phyloP scores from a whole-genome alignment of 805 yeast species.

The Saccharomycopsis selenospora region DNA sequence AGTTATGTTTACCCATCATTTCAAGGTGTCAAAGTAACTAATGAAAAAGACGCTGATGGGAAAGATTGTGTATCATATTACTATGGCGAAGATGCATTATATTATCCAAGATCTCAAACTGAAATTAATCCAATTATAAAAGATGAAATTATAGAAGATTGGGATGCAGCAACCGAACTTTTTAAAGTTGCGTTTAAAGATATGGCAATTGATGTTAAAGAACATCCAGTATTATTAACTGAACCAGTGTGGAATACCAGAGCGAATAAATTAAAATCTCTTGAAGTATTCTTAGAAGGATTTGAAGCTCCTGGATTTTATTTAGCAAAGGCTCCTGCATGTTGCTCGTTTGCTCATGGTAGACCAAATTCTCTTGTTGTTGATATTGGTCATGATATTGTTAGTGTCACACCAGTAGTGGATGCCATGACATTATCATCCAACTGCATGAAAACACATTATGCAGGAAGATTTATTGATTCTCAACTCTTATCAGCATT shows the following conservation, averaged over 20 bases:
- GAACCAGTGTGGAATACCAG: constrained; percentile 83
- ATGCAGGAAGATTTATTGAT: constrained; percentile 59
- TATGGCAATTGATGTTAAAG: constrained; percentile 46
- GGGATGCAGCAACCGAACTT: constrained; percentile 80
- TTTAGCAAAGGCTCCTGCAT: constrained; percentile 75
- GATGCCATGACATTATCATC: constrained; percentile 73
- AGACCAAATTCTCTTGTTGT: constrained; percentile 82
- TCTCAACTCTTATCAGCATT: constrained; percentile 15
- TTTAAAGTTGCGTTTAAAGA: constrained; percentile 53
- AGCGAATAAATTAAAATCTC: constrained; percentile 56
- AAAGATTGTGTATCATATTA: constrained; percentile 24
- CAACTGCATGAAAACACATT: constrained; percentile 62
- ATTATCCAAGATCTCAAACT: constrained; percentile 43
- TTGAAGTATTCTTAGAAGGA: constrained; percentile 65
- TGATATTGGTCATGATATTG: constrained; percentile 74
- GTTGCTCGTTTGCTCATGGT: constrained; percentile 83
- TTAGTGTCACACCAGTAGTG: constrained; percentile 72
- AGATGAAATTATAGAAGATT: constrained; percentile 62
- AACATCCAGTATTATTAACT: constrained; percentile 73
- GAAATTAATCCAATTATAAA: constrained; percentile 52
- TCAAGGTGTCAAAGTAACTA: constrained; percentile 35
- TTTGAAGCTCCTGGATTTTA: constrained; percentile 75
- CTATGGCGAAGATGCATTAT: constrained; percentile 37
- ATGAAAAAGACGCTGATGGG: constrained; percentile 15
- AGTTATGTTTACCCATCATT: constrained; percentile 65